phyloP scores from a whole-genome alignment of 768 basidiomycete species.

The Cystobasidium onofrii region DNA sequence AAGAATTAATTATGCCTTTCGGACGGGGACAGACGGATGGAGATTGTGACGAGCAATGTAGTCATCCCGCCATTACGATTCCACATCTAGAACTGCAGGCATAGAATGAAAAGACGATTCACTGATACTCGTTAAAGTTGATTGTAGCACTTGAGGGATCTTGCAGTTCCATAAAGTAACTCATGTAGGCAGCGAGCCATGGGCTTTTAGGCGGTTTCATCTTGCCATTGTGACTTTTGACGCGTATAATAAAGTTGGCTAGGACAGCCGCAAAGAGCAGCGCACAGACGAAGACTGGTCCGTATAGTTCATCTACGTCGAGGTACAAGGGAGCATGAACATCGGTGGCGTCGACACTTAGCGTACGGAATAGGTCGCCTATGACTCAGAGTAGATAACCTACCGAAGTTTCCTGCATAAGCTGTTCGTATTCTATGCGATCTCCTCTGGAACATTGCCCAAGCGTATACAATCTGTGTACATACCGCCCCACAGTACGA shows the following conservation, averaged over 20 bases:
- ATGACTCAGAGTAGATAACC: constrained; percentile 41
- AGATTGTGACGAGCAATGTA: too few relatives aligned
- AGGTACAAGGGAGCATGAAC: neutral
- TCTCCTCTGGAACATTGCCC: constrained; percentile 72
- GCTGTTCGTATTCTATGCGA: constrained; percentile 82
- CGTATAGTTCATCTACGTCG: constrained; percentile 62
- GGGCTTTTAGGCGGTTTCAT: constrained; percentile 41
- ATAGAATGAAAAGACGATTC: too few relatives aligned
- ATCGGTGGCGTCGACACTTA: neutral
- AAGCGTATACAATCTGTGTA: constrained; percentile 59
- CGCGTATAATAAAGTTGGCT: constrained; percentile 68
- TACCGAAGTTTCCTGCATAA: constrained; percentile 83
- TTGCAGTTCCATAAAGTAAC: constrained; percentile 25
- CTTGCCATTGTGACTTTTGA: neutral
- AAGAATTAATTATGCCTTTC: too few relatives aligned
- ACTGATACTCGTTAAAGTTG: neutral
- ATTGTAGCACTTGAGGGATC: neutral
- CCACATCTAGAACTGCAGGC: too few relatives aligned
- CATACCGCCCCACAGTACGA: neutral
- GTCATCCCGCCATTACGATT: too few relatives aligned
- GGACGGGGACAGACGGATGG: too few relatives aligned
- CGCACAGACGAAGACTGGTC: constrained; percentile 72
- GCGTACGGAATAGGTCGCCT: too few relatives aligned
- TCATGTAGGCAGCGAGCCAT: constrained; percentile 34
- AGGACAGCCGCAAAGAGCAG: constrained; percentile 80